A percentile compares a stretch with the other conserved stretches of the same genome.
These are phyloP conservation scores for Mrakia hoshinonis DNA, from an alignment of 768 basidiomycete genomes.

Conservation along the genomic window DNA sequence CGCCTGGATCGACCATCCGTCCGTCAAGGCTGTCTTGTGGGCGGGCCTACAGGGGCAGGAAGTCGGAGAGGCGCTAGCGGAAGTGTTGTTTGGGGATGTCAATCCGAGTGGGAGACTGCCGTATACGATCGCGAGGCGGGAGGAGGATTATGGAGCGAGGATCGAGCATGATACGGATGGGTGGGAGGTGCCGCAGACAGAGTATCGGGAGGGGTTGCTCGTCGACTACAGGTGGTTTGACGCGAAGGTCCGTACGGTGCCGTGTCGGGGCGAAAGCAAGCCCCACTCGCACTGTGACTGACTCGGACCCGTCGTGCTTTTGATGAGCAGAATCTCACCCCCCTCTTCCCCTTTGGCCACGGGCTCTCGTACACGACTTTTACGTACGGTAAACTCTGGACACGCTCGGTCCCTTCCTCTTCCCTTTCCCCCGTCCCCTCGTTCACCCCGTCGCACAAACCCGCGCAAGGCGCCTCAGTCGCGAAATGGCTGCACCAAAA, in stretches of 20 bases:
- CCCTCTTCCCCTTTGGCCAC: constrained; percentile 60
- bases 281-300: not conserved
- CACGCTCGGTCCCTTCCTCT: constrained; percentile 31
- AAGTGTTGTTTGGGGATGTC: constrained; percentile 56
- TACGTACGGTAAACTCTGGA: constrained; percentile 49
- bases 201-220: constrained; percentile 44
- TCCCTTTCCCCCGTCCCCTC: constrained; percentile 30
- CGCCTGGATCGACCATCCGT: constrained; percentile 68
- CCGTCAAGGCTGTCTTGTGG: constrained; percentile 47
- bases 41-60: constrained; percentile 49
- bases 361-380: constrained; percentile 81
- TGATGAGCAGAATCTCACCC: constrained; percentile 47
- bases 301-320: not conserved
- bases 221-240: constrained; percentile 51
- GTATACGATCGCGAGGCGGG: constrained; percentile 63
- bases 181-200: constrained; percentile 42
- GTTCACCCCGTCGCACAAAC: constrained; percentile 37
- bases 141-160: constrained; percentile 50
- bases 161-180: not conserved
- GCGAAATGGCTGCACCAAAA: constrained; percentile 37
- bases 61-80: constrained; percentile 60
- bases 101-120: constrained; percentile 67
- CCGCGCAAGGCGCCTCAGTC: constrained; percentile 35
- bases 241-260: constrained; percentile 43
- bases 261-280: too few species aligned